Percentiles rank a stretch among this genome's conserved stretches.
Conservation (phyloP, 331 rosid species). For the Phaseolus coccineus region DNA sequence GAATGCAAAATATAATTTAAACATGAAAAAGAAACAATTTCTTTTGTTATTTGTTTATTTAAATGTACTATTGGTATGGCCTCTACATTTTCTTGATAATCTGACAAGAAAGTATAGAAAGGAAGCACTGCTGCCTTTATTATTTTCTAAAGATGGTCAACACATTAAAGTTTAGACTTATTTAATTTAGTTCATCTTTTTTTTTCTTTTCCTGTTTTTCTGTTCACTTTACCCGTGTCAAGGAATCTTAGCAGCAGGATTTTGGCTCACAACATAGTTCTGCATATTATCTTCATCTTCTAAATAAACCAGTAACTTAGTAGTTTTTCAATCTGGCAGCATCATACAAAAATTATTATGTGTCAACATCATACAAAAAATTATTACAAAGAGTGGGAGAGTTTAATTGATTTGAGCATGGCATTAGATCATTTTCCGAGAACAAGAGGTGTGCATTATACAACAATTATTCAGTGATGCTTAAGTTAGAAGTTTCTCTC, state of each 20-base stretch:
- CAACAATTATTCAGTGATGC: neutral
- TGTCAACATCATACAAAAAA: neutral
- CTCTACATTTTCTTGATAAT: neutral
- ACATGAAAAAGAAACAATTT: neutral
- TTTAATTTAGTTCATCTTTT: neutral
- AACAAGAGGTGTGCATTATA: neutral
- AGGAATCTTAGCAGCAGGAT: neutral
- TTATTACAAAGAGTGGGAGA: neutral
- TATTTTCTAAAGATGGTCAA: constrained; percentile 40
- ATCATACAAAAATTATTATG: neutral
- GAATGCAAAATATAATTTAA: neutral
- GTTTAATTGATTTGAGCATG: neutral
- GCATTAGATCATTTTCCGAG: neutral
- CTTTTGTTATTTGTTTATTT: neutral
- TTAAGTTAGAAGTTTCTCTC: neutral
- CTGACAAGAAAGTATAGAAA: constrained; percentile 21
- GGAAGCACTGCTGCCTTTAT: constrained; percentile 5
- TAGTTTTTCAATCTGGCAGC: no score
- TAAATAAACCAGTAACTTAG: no score
- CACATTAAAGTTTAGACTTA: constrained; percentile 21
- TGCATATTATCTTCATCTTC: neutral
- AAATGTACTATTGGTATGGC: neutral
- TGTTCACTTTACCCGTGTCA: constrained; percentile 8
- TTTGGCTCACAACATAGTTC: neutral
- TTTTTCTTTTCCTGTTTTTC: neutral